Base-by-base conservation (phyloP, 1,284 basidiomycete species). In the Violaceomyces palustris region DNA sequence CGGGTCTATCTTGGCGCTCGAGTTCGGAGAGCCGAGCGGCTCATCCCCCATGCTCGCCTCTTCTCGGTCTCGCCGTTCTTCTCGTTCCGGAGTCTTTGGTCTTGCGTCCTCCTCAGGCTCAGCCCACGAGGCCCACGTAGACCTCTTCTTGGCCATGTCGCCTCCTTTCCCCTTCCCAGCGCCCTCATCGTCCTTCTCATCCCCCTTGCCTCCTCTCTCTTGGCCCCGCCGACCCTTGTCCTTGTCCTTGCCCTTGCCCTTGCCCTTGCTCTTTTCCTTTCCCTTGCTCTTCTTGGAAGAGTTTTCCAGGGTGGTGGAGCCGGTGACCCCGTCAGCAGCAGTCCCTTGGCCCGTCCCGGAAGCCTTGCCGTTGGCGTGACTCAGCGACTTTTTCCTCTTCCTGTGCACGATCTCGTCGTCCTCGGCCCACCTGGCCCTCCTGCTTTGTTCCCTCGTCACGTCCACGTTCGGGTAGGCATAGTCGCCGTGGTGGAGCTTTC, bases 401-500 rank as follows among this genome's bases (percentile, higher is more conserved):
- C 59, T 29, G 35, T 65, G 46, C 22, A 65, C 49, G 23, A 59
- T 54, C 35, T 60, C 52, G 15, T 66, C 53, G 32, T 66, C 63
- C 31, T 56, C 43, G 39, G 48, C 32, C 50, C 50, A 52, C 19
- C 52, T 25, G 15, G 32, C 19, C 14, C 50, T 40, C 31, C 49
- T 47, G 6, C 39, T 37, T 45, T 57, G 73, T 75, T 89, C 82
- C 35, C 86, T 82, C 69, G 83, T 88, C 27, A 88, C 83, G 65
- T 92, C 90, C 48, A 92, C 84, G 56, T 83, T 84, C 1, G 88
- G 88, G 71, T 93, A 94, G 60, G 86, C 83, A 67, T 91, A 90
- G 75, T 96, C 90, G 8, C 93, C 94, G 64, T 93, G 90, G 18
- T 89, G 76, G 42, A 88, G 84, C 54, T 80, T 79, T 60, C 81